A percentile compares a stretch with the other conserved stretches of the same genome.
These are phyloP conservation scores for Tulasnella sp. DNA, from an alignment of 768 basidiomycete genomes.

Conservation along the genomic window DNA sequence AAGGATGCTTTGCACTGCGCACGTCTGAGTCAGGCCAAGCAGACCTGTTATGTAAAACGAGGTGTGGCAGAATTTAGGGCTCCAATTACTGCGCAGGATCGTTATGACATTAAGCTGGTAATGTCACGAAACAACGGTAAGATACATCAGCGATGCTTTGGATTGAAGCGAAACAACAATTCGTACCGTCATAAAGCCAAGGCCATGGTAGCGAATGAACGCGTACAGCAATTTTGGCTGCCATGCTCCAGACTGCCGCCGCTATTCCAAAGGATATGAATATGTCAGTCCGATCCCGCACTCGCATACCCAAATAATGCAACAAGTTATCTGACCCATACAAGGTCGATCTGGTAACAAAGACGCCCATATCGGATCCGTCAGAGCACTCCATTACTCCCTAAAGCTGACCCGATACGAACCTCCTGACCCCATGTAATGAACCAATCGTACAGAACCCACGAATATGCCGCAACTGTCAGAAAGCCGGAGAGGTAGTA, in stretches of 20 bases:
- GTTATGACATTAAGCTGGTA: background rate
- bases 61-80: background rate
- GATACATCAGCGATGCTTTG: too few relatives aligned
- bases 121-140: background rate
- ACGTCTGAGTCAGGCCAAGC: background rate
- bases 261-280: background rate
- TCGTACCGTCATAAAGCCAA: background rate
- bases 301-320: too few relatives aligned
- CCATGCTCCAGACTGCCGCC: background rate
- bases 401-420: background rate
- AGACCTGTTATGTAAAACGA: background rate
- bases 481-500: too few relatives aligned
- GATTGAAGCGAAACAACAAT: background rate
- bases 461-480: constrained; percentile 13
- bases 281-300: background rate
- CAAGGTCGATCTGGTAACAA: background rate
- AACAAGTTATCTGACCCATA: background rate
- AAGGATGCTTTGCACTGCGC: background rate
- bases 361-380: background rate
- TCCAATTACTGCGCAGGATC: background rate
- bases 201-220: background rate
- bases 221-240: background rate
- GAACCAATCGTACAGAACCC: constrained; percentile 13
- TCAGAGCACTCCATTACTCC: background rate
- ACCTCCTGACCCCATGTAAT: constrained; percentile 9